These are phyloP conservation scores for Penicillium silybi DNA, from an alignment of 495 filamentous ascomycete genomes.

Conservation along the genomic window DNA sequence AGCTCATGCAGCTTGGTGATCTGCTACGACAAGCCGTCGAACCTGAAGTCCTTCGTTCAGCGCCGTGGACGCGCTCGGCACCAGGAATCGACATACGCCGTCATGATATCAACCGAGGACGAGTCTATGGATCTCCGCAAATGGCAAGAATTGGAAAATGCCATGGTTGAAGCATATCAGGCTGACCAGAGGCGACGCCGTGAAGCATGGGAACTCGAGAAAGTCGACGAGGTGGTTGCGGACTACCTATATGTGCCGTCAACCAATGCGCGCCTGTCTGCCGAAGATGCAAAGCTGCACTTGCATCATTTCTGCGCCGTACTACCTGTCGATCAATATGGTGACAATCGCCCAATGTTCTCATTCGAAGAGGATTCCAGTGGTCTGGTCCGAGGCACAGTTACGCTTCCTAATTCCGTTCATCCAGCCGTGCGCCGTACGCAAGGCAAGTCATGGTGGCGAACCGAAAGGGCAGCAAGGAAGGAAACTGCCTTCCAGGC, in stretches of 20 bases:
- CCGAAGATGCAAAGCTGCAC: conserved; percentile 68
- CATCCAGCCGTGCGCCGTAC: conserved; percentile 56
- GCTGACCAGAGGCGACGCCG: conserved; percentile 58
- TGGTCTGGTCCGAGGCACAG: conserved; percentile 27
- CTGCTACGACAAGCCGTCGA: conserved; percentile 74
- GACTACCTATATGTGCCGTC: conserved; percentile 44
- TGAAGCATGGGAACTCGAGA: conserved; percentile 48
- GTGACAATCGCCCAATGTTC: conserved; percentile 49
- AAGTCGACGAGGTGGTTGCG: conserved; percentile 39
- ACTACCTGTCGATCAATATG: conserved; percentile 54
- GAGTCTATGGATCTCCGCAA: conserved; percentile 31
- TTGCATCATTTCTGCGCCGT: conserved; percentile 78
- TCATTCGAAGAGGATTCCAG: conserved; percentile 28
- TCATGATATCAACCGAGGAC: conserved; percentile 53
- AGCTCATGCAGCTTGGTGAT: conserved; percentile 80
- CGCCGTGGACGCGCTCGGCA: conserved; percentile 79
- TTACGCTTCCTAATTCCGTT: conserved; percentile 71
- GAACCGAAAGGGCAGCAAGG: conserved; percentile 67
- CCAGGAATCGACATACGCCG: conserved; percentile 62
- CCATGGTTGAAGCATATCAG: conserved; percentile 71
- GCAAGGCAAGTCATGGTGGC: conserved; percentile 54
- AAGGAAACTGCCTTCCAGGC: conserved; percentile 85
- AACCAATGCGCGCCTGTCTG: conserved; percentile 67
- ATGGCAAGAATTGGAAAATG: conserved; percentile 63
- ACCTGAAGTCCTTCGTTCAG: conserved; percentile 85